These are phyloP conservation scores for Salvia hispanica DNA, from an alignment of 257 asterid species.

Conservation along the genomic window DNA sequence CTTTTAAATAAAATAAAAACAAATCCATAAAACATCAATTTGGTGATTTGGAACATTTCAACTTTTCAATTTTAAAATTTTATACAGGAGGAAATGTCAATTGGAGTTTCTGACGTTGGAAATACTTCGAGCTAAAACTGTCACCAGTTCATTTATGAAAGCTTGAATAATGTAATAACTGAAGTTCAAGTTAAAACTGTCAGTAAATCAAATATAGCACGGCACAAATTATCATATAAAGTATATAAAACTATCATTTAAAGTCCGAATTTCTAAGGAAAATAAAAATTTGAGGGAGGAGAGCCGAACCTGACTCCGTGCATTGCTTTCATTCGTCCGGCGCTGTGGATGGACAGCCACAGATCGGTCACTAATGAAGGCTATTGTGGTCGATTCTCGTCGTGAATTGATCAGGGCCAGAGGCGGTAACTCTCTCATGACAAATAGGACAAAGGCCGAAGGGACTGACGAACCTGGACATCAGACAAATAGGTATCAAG, in stretches of 20 bases:
- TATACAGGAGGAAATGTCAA: no score
- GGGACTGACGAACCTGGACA: slow-evolving; percentile 79
- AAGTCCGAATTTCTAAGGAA: background rate
- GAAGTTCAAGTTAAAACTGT: no score
- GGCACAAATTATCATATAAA: background rate
- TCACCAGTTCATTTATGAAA: no score
- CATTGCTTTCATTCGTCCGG: slow-evolving; percentile 59
- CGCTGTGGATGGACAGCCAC: slow-evolving; percentile 48
- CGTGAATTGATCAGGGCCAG: slow-evolving; percentile 41
- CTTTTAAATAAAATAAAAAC: no score
- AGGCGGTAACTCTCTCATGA: slow-evolving; percentile 90
- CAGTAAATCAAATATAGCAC: no score
- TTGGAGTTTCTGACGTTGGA: no score
- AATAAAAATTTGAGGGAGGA: background rate
- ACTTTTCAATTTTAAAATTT: no score
- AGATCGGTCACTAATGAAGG: slow-evolving; percentile 61
- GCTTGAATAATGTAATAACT: no score
- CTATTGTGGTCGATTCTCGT: slow-evolving; percentile 62
- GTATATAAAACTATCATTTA: no score
- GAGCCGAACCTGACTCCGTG: slow-evolving; percentile 63
- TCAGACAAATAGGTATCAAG: background rate
- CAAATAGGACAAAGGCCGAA: slow-evolving; percentile 68
- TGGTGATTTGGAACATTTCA: no score
- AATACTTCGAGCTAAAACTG: no score
- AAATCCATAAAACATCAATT: no score